Base-by-base conservation (phyloP, 2,329 filamentous ascomycete genomes). In the Lasiodiplodia sp. region DNA sequence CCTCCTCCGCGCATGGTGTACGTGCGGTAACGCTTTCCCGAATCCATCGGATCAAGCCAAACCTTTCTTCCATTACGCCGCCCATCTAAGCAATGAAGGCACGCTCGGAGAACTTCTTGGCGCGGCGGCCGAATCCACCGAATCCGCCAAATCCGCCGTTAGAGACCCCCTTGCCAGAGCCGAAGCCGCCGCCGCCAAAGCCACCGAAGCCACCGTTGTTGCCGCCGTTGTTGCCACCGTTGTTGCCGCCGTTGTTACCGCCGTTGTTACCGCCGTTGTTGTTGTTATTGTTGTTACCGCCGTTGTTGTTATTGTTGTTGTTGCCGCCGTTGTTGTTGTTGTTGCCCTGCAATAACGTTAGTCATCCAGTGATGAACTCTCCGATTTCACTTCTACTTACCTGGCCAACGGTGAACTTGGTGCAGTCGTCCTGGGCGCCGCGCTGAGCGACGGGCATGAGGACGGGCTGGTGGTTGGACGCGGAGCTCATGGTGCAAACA, bases 391-490 rank as follows among this genome's bases (percentile, higher is more conserved):
- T 25, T 47, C 8, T 34, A 62, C 66, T 8, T 53, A 68, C 66
- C 65, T 69, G 69, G 47, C 69, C 70, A 47, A 87, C 83, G 57
- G 79, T 81, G 73, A 87, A 87, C 69, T 82, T 81, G 25, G 80
- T 79, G 72, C 85, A 87, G 71, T 87, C 85, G 72, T 87, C 85
- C 74, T 87, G 85, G 4, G 83, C 77, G 57, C 85, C 85, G 71
- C 85, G 81, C 76, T 87, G 83, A 67, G 85, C 85, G 62, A 87
- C 79, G 34, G 86, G 86, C 86, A 88, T 88, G 28, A 86, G 73
- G 2, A 88, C 86, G 16, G 85, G 86, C 75, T 87, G 86, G 76
- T 87, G 85, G 73, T 87, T 87, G 69, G 76, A 77, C 4, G 84
- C 79, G 1, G 84, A 80, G 25, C 82, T 82, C 79, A 87, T 84